Conservation (phyloP, 2,329 filamentous ascomycete species). For the Capronia americana region DNA sequence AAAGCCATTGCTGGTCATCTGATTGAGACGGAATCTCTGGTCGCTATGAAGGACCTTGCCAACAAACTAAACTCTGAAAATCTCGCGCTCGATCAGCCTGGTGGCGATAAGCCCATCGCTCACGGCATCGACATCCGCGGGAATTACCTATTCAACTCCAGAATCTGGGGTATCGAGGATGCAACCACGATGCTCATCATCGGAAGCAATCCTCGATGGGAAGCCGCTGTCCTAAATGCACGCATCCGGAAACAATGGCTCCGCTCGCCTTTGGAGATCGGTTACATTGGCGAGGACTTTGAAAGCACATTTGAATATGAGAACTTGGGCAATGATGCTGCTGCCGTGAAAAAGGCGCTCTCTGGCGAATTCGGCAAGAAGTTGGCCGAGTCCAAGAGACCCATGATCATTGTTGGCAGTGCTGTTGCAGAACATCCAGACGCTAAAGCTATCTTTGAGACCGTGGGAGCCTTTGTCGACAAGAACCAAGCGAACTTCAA, state of each 20-base stretch:
- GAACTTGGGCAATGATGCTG: conserved; percentile 80
- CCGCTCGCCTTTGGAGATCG: conserved; percentile 90
- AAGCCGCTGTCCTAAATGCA: conserved; percentile 93
- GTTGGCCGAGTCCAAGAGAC: conserved; percentile 82
- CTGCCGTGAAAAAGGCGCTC: conserved; percentile 82
- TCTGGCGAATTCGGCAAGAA: conserved; percentile 91
- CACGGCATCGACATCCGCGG: conserved; percentile 93
- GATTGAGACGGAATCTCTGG: conserved; percentile 88
- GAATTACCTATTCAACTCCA: conserved; percentile 97
- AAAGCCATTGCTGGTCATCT: conserved; percentile 92
- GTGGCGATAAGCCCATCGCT: conserved; percentile 80
- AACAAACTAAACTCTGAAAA: conserved; percentile 98
- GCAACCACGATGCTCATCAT: conserved; percentile 90
- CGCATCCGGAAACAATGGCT: conserved; percentile 98
- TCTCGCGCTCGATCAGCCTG: conserved; percentile 86
- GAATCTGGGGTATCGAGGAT: conserved; percentile 90
- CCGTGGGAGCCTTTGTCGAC: conserved; percentile 86
- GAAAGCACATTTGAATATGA: conserved; percentile 95
- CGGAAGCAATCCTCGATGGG: conserved; percentile 92
- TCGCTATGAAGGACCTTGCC: conserved; percentile 95
- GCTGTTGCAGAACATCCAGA: conserved; percentile 89
- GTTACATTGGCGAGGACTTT: conserved; percentile 86
- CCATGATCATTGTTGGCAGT: conserved; percentile 96
- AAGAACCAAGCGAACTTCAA: conserved; percentile 89
- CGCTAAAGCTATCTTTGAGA: conserved; percentile 91